Conservation (phyloP, 345 rosid species). For the Camelina sativa region DNA sequence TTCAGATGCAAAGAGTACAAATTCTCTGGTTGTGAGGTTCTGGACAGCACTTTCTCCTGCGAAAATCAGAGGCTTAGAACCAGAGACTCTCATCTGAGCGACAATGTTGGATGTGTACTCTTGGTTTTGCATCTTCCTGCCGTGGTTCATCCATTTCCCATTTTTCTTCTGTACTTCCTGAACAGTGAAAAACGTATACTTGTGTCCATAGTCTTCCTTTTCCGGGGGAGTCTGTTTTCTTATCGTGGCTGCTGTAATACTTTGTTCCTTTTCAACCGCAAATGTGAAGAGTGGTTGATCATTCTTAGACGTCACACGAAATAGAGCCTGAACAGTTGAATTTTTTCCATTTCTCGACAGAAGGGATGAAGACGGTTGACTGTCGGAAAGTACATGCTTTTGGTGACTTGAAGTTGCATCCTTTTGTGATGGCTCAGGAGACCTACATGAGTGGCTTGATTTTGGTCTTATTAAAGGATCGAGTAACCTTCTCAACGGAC, state of each 20-base stretch:
- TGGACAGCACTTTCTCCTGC: conserved; percentile 40
- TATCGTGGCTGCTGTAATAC: conserved; percentile 82
- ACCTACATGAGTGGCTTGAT: conserved; percentile 47
- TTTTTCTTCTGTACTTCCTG: conserved; percentile 77
- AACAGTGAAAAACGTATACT: conserved; percentile 74
- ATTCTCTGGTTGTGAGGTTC: conserved; percentile 59
- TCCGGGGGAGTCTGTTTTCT: conserved; percentile 50
- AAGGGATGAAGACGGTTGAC: conserved; percentile 41
- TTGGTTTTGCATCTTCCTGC: conserved; percentile 61
- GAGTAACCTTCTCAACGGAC: conserved; percentile 88
- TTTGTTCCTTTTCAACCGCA: conserved; percentile 74
- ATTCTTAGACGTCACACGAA: conserved; percentile 78
- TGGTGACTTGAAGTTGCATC: conserved; percentile 46
- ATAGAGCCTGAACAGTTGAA: conserved; percentile 73
- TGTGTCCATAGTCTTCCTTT: conserved; percentile 60
- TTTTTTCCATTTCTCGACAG: conserved; percentile 48
- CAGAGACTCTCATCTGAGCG: conserved; percentile 83
- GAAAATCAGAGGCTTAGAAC: conserved; percentile 46
- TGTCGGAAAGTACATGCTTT: conserved; percentile 43
- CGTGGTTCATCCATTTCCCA: conserved; percentile 76
- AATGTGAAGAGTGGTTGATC: conserved; percentile 85
- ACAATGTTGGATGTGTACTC: conserved; percentile 70
- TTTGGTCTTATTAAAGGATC: conserved; percentile 79
- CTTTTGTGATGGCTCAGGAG: conserved; percentile 51
- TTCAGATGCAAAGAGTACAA: conserved; percentile 64